Base-by-base conservation (phyloP, 1,139 yeast species). In the Pichia sp. region DNA sequence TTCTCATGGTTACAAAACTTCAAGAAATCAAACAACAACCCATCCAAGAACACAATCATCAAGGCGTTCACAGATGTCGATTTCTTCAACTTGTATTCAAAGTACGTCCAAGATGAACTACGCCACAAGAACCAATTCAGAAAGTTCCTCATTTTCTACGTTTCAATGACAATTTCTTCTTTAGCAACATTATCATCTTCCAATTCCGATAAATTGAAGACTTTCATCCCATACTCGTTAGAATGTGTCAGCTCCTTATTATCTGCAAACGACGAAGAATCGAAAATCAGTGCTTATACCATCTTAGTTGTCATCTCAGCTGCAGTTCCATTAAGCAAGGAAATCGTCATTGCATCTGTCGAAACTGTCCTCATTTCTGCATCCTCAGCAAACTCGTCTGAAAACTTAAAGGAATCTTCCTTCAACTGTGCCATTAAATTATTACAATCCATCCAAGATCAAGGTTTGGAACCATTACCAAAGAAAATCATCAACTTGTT, bases 231-330 rank as follows among this genome's bases (percentile, higher is more conserved):
- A 1, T 59, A 74, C 11, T 66, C 81, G n/a, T 69, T 85, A 52
- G 84, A 79, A 67, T 65, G 75, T 40, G 67, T 80, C 54, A 82
- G 91, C 55, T 61, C 72, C 44, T 66, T 84, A 47, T 66, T 83
- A 49, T 70, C 72, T 12, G 68, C 80, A 3, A 58, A 71, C 41
- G 73, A 76, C 30, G 70, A 77, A 34, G 96, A 89, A 59, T 76
- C 85, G 43, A 94, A 85, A 62, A 76, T 88, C 54, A 84, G 96
- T 28, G 89, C 93, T 3, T 93, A 86, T 63, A 86, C 96, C 46
- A 72, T 90, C 14, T 64, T 91, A 32, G 79, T 94, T 0, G 96
- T 93, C 2, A 71, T 91, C 45, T 77, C 85, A 3, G 76, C 94
- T 2, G 82, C 93, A 43, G 75, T 83, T 39, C 85, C 89, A 9